Evolutionary conservation across 352 stramenopile genomes (phyloP).

Genomic region (Phytophthora capsici): DNA sequence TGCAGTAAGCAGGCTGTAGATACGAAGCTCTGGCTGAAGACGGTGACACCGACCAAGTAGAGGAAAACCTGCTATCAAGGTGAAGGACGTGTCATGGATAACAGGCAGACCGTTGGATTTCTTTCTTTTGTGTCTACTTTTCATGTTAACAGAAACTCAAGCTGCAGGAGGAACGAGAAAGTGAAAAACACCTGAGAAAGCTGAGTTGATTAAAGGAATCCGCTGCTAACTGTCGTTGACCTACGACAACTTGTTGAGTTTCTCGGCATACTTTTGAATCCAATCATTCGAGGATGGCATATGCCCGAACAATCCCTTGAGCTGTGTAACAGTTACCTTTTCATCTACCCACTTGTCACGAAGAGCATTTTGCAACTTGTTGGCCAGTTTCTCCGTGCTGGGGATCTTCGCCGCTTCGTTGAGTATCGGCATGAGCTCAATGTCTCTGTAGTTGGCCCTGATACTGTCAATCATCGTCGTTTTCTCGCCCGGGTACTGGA

Average conservation of each 20-base stretch:
- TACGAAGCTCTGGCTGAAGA: conserved; percentile 1
- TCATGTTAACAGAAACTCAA: conserved; percentile 1
- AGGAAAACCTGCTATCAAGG: conserved; percentile 18
- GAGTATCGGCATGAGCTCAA: not conserved
- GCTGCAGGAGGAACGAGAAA: too few relatives aligned
- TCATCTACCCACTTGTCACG: not conserved
- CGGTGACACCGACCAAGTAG: conserved; percentile 19
- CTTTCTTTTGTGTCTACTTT: conserved; percentile 16
- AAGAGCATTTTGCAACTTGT: not conserved
- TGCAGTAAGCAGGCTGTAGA: conserved; percentile 6
- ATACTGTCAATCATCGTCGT: not conserved
- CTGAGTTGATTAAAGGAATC: too few relatives aligned
- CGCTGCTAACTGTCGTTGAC: too few relatives aligned
- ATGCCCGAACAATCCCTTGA: not conserved
- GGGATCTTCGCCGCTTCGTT: not conserved
- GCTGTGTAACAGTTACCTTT: not conserved
- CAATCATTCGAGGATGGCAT: not conserved
- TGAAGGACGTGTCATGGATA: conserved; percentile 32
- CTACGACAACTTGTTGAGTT: not conserved
- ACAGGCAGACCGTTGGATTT: conserved; percentile 42
- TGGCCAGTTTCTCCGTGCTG: not conserved
- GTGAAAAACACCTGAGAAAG: too few relatives aligned
- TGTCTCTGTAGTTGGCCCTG: not conserved
- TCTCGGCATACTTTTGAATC: not conserved
- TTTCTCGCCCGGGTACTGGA: not conserved